Percentiles rank a stretch among this genome's conserved stretches.
phyloP scores from a whole-genome alignment of 768 basidiomycete genomes.

The Rhizopogon rudus region DNA sequence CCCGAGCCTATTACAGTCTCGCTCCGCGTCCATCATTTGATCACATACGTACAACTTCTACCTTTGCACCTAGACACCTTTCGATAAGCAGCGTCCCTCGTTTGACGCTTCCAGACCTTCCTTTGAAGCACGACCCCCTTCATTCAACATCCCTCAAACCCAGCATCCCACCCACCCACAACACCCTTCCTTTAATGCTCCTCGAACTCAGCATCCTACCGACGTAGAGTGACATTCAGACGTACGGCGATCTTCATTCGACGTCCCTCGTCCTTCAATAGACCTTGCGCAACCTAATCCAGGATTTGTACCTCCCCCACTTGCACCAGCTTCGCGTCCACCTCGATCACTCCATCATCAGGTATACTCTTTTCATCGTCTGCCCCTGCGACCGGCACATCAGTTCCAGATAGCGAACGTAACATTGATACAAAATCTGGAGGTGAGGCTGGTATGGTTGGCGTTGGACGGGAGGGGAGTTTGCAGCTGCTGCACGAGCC shows the following conservation, averaged over 20 bases:
- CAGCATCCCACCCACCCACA: not conserved
- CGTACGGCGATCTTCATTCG: constrained; percentile 8
- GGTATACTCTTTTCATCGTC: constrained; percentile 13
- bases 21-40: constrained; percentile 13
- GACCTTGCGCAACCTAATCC: constrained; percentile 1
- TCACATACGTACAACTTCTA: constrained; percentile 12
- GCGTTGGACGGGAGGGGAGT: no score
- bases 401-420: constrained; percentile 8
- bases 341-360: constrained; percentile 9
- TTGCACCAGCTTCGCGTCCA: constrained; percentile 4
- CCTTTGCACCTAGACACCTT: constrained; percentile 8
- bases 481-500: no score
- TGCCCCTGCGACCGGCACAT: constrained; percentile 9
- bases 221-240: not conserved
- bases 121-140: constrained; percentile 3
- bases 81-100: constrained; percentile 7
- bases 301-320: not conserved
- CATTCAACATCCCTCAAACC: constrained; percentile 9
- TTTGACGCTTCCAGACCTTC: not conserved
- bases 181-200: constrained; percentile 8
- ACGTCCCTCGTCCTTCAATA: constrained; percentile 3
- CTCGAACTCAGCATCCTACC: not conserved
- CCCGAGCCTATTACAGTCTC: constrained; percentile 3
- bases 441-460: constrained; percentile 25
- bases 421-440: constrained; percentile 68